These are phyloP conservation scores for Atalantia buxifolia DNA, from an alignment of 345 rosid genomes.

Conservation along the genomic window DNA sequence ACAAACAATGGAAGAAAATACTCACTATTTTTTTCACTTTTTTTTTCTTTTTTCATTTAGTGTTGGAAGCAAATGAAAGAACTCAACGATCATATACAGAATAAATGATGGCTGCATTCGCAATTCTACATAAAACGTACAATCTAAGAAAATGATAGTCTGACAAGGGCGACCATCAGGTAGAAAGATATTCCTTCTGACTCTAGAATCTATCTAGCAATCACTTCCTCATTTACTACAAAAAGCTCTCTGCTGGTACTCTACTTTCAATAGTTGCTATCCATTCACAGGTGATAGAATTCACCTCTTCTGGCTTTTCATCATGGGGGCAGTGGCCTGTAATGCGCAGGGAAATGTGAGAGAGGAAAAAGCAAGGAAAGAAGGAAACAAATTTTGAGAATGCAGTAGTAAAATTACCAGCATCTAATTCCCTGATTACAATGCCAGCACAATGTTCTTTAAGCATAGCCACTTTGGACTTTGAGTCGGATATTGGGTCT, in stretches of 20 bases:
- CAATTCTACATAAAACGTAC: background rate
- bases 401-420: constrained; percentile 40
- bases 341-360: background rate
- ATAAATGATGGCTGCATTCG: background rate
- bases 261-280: constrained; percentile 30
- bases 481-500: constrained; percentile 71
- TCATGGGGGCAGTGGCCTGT: constrained; percentile 91
- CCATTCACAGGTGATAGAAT: constrained; percentile 56
- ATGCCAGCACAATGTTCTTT: constrained; percentile 48
- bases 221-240: background rate
- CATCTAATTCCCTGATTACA: constrained; percentile 53
- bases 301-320: constrained; percentile 66
- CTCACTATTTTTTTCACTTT: background rate
- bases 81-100: background rate
- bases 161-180: background rate
- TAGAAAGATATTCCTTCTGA: background rate
- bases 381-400: constrained; percentile 1
- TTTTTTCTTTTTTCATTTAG: background rate
- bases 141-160: background rate
- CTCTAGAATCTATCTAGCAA: too few relatives aligned
- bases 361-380: too few relatives aligned
- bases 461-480: constrained; percentile 59
- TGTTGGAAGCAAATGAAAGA: background rate
- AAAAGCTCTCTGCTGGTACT: constrained; percentile 11
- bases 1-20: background rate